Evolutionary conservation across 2,329 filamentous ascomycete species (phyloP).

Genomic region (Colletotrichum abscissum): DNA sequence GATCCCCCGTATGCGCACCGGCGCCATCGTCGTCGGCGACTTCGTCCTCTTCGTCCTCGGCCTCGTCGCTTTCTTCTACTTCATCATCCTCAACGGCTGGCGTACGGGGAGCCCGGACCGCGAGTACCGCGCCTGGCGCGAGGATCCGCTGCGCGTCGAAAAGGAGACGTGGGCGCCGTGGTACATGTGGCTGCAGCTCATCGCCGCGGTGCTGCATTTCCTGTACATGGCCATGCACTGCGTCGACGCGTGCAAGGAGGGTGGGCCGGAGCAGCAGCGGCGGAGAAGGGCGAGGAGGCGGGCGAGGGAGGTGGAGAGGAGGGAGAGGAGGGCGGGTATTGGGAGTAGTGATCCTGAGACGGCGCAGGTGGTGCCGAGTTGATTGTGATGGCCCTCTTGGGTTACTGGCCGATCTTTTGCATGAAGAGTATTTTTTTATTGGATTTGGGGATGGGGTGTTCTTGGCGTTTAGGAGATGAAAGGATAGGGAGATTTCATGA

Average conservation of each 20-base stretch:
- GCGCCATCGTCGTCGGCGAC: slow-evolving; percentile 35
- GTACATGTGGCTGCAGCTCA: slow-evolving; percentile 39
- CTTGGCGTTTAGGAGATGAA: slow-evolving; percentile 6
- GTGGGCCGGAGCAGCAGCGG: slow-evolving; percentile 2
- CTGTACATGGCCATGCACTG: slow-evolving; percentile 39
- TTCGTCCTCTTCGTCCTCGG: slow-evolving; percentile 37
- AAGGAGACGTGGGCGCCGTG: slow-evolving; percentile 37
- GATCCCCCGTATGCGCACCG: slow-evolving; percentile 34
- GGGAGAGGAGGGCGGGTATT: neutral
- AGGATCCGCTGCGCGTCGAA: slow-evolving; percentile 35
- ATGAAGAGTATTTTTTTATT: neutral
- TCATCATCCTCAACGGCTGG: slow-evolving; percentile 37
- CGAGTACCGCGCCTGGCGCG: slow-evolving; percentile 25
- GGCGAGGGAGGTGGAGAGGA: slow-evolving; percentile 13
- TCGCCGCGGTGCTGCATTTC: slow-evolving; percentile 36
- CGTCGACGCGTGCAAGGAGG: slow-evolving; percentile 34
- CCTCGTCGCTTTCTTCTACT: slow-evolving; percentile 38
- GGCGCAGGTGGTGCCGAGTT: neutral
- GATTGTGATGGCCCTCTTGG: no score
- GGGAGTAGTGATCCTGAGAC: slow-evolving; percentile 8
- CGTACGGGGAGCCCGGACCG: slow-evolving; percentile 24
- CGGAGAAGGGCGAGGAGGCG: slow-evolving; percentile 12
- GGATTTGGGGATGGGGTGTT: neutral
- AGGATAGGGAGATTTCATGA: neutral
- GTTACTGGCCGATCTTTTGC: neutral